Conservation (phyloP, 2,329 filamentous ascomycete species). For the Aulographum hederae region DNA sequence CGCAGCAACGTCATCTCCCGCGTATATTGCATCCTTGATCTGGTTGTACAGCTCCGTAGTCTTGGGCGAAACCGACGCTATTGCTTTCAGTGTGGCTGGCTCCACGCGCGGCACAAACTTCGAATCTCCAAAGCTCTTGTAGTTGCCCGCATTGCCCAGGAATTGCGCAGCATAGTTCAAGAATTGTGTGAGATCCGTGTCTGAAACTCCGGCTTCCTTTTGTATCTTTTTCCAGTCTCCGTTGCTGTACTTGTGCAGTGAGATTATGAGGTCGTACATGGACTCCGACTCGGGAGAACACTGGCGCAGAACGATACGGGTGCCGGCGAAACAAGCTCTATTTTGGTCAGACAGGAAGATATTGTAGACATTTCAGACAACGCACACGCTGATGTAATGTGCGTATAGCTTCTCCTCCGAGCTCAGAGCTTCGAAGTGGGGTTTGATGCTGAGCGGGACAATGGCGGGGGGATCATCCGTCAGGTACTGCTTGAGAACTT, state of each 20-base stretch:
- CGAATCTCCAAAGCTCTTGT: slow-evolving; percentile 30
- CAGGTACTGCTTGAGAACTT: slow-evolving; percentile 50
- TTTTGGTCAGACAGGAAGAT: slow-evolving; percentile 1
- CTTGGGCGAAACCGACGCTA: slow-evolving; percentile 21
- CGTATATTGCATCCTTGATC: slow-evolving; percentile 26
- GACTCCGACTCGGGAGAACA: slow-evolving; percentile 30
- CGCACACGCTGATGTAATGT: slow-evolving; percentile 37
- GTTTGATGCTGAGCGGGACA: slow-evolving; percentile 75
- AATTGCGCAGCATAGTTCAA: slow-evolving; percentile 27
- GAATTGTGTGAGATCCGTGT: slow-evolving; percentile 20
- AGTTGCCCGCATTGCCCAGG: slow-evolving; percentile 36
- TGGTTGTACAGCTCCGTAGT: slow-evolving; percentile 19
- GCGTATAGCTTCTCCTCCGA: slow-evolving; percentile 77
- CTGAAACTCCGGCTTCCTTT: slow-evolving; percentile 22
- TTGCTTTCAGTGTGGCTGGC: slow-evolving; percentile 22
- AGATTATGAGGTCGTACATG: slow-evolving; percentile 36
- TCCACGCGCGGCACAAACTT: slow-evolving; percentile 32
- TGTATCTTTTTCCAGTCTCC: slow-evolving; percentile 30
- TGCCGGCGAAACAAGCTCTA: slow-evolving; percentile 29
- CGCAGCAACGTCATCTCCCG: slow-evolving; percentile 19
- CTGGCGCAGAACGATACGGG: slow-evolving; percentile 33
- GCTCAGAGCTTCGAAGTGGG: slow-evolving; percentile 67
- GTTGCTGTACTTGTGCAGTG: slow-evolving; percentile 26
- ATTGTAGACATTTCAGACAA: neutral
- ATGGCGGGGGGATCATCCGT: slow-evolving; percentile 82